phyloP scores from a whole-genome alignment of 2,329 filamentous ascomycete species.

The Colletotrichum musicola region DNA sequence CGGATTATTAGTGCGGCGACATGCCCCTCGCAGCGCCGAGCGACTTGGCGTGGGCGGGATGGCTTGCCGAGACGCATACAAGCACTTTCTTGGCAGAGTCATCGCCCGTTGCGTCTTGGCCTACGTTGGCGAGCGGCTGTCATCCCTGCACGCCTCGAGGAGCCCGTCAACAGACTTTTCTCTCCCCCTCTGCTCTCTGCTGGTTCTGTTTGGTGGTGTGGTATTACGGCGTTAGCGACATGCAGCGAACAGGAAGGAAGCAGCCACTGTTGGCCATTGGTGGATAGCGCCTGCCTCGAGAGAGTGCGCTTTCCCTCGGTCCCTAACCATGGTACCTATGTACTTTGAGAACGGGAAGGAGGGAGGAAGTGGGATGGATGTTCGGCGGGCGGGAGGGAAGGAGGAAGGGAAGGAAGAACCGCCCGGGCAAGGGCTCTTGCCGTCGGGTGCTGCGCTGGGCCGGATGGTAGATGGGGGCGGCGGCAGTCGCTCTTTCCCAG shows the following conservation, averaged over 20 bases:
- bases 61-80: conserved; percentile 38
- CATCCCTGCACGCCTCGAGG: conserved; percentile 17
- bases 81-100: conserved; percentile 39
- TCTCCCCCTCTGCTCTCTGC: too few relatives aligned
- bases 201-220: too few relatives aligned
- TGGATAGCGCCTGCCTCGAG: too few relatives aligned
- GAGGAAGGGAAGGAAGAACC: neutral
- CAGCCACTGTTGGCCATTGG: too few relatives aligned
- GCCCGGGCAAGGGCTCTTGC: neutral
- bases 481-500: neutral
- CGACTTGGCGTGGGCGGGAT: conserved; percentile 36
- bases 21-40: conserved; percentile 37
- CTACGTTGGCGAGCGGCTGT: conserved; percentile 5
- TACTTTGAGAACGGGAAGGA: too few relatives aligned
- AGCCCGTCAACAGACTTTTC: too few relatives aligned
- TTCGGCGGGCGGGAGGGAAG: neutral
- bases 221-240: too few relatives aligned
- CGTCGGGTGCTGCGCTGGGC: neutral
- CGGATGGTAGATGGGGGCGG: conserved; percentile 18
- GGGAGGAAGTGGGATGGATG: neutral
- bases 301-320: neutral
- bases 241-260: too few relatives aligned
- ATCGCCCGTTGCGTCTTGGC: conserved; percentile 35
- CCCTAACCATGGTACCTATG: neutral
- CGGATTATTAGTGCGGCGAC: conserved; percentile 30